A percentile compares a stretch with the other conserved stretches of the same genome.
Evolutionary conservation across 176 grass and related monocot genomes (phyloP).

Genomic region (Dactylis glomerata): DNA sequence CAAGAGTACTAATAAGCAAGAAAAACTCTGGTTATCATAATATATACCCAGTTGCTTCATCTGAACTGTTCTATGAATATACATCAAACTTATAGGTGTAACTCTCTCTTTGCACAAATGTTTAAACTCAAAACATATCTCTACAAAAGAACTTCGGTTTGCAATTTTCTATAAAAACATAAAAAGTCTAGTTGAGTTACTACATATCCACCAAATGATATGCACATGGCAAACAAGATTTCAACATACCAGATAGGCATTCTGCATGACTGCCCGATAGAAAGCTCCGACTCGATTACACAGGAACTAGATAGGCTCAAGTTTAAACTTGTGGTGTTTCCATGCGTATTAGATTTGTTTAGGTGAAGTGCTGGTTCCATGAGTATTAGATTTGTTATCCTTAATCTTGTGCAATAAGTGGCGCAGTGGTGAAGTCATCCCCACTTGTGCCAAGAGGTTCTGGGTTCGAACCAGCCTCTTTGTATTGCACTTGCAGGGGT

Average conservation of each 20-base stretch:
- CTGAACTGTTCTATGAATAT: background rate
- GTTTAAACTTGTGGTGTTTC: background rate
- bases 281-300: background rate
- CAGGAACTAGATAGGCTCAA: background rate
- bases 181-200: background rate
- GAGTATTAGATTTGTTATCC: background rate
- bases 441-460: no score
- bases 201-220: background rate
- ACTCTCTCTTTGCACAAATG: background rate
- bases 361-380: background rate
- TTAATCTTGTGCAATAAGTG: background rate
- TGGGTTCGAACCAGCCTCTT: no score
- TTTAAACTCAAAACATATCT: conserved; percentile 1
- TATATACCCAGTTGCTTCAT: background rate
- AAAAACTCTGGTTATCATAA: background rate
- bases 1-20: background rate
- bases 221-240: background rate
- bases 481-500: no score
- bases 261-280: background rate
- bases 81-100: background rate
- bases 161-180: background rate
- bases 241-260: background rate
- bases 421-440: no score
- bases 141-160: background rate
- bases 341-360: background rate